phyloP scores from a whole-genome alignment of 2,329 filamentous ascomycete genomes.

The Bipolaris bicolor region DNA sequence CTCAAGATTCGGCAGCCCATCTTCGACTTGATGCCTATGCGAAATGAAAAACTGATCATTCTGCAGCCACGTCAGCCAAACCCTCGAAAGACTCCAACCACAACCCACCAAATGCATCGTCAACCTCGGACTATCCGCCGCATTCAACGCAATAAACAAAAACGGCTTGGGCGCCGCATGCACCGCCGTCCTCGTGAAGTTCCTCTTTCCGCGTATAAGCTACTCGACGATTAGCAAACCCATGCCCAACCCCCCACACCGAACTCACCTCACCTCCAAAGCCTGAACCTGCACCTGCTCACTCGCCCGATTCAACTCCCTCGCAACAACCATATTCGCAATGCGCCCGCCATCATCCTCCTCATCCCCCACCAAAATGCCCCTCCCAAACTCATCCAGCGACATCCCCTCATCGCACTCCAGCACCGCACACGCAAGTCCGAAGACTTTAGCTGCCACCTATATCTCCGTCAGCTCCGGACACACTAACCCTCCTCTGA shows the following conservation, averaged over 20 bases:
- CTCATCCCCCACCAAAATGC: constrained; percentile 62
- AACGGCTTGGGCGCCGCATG: constrained; percentile 79
- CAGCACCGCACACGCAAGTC: constrained; percentile 71
- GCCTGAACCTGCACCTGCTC: constrained; percentile 82
- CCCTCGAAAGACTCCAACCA: constrained; percentile 25
- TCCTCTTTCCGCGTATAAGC: constrained; percentile 78
- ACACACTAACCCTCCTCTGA: no score
- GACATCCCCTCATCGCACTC: constrained; percentile 76
- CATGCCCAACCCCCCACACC: no score
- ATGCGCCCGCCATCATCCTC: constrained; percentile 56
- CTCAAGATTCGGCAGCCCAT: constrained; percentile 78
- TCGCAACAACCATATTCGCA: constrained; percentile 82
- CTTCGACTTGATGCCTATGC: constrained; percentile 76
- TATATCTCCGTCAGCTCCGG: constrained; percentile 36
- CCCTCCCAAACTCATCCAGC: constrained; percentile 78
- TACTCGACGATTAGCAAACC: constrained; percentile 45
- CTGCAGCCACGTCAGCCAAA: constrained; percentile 60
- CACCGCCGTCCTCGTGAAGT: constrained; percentile 76
- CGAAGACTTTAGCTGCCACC: constrained; percentile 74
- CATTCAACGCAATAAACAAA: constrained; percentile 78
- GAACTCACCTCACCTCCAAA: constrained; percentile 54
- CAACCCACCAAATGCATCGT: constrained; percentile 51
- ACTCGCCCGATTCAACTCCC: constrained; percentile 76
- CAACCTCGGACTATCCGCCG: constrained; percentile 46
- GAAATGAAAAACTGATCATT: constrained; percentile 89